These are phyloP conservation scores for Penicillium sp. DNA, from an alignment of 2,329 filamentous ascomycete species.

Conservation along the genomic window DNA sequence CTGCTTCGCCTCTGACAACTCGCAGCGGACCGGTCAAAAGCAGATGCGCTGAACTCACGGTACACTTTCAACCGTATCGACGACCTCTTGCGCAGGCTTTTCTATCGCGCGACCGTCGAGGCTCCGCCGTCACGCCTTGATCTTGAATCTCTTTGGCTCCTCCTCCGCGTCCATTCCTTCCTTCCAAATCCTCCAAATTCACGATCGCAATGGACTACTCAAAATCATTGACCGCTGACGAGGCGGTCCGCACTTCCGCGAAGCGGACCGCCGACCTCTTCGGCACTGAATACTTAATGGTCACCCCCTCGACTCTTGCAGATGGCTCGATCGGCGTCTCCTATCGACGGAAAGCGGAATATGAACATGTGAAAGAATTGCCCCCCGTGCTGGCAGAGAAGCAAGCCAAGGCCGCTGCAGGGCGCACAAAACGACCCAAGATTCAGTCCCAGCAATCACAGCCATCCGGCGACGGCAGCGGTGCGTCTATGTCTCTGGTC, in stretches of 20 bases:
- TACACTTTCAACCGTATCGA: background rate
- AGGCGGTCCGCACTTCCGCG: slow-evolving; percentile 42
- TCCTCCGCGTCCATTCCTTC: background rate
- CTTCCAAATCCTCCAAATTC: background rate
- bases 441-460: slow-evolving; percentile 43
- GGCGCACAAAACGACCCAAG: slow-evolving; percentile 63
- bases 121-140: slow-evolving; percentile 5
- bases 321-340: slow-evolving; percentile 45
- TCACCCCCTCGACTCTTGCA: slow-evolving; percentile 43
- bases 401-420: slow-evolving; percentile 64
- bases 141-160: slow-evolving; percentile 1
- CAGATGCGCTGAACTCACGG: background rate
- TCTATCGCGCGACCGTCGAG: slow-evolving; percentile 14
- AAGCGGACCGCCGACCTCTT: slow-evolving; percentile 50
- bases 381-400: slow-evolving; percentile 77
- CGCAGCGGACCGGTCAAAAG: background rate
- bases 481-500: slow-evolving; percentile 57
- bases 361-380: slow-evolving; percentile 72
- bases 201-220: slow-evolving; percentile 31
- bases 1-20: background rate
- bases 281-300: slow-evolving; percentile 46
- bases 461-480: slow-evolving; percentile 51
- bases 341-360: slow-evolving; percentile 60
- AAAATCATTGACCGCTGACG: slow-evolving; percentile 31
- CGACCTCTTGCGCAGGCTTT: slow-evolving; percentile 13